A percentile compares a stretch with the other conserved stretches of the same genome.
Evolutionary conservation across 345 rosid genomes (phyloP).

Genomic region (Anastatica hierochuntica): DNA sequence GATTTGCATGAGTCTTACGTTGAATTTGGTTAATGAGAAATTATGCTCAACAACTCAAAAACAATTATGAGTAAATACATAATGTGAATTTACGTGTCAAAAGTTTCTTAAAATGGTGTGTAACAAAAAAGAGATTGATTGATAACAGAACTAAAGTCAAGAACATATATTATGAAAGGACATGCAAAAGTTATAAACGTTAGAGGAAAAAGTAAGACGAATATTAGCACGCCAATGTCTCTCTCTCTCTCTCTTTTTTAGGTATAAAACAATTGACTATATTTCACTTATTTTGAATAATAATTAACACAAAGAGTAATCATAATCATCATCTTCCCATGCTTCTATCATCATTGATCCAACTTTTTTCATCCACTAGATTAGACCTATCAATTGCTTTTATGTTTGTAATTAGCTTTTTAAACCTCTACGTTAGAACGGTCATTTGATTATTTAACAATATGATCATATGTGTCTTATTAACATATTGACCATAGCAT

Average conservation of each 20-base stretch:
- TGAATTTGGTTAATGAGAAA: too few relatives aligned
- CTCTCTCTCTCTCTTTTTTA: not conserved
- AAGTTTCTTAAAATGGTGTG: not conserved
- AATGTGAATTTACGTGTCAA: not conserved
- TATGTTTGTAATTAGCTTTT: not conserved
- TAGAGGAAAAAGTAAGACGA: slow-evolving; percentile 19
- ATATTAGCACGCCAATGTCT: slow-evolving; percentile 24
- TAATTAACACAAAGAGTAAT: slow-evolving; percentile 13
- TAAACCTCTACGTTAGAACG: slow-evolving; percentile 14
- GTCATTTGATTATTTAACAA: slow-evolving; percentile 9
- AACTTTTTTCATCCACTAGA: slow-evolving; percentile 18
- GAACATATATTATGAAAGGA: slow-evolving; percentile 8
- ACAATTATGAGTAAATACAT: not conserved
- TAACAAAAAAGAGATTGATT: not conserved
- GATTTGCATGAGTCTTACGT: too few relatives aligned
- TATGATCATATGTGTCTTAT: too few relatives aligned
- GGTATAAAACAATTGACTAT: not conserved
- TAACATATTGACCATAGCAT: too few relatives aligned
- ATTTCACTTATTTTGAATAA: not conserved
- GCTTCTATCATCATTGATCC: slow-evolving; percentile 25
- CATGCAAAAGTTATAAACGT: too few relatives aligned
- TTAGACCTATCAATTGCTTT: slow-evolving; percentile 5
- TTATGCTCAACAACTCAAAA: too few relatives aligned
- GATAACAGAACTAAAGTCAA: not conserved
- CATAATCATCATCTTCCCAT: slow-evolving; percentile 24